These are phyloP conservation scores for Phytopythium kandeliae DNA, from an alignment of 352 stramenopile species.

Conservation along the genomic window DNA sequence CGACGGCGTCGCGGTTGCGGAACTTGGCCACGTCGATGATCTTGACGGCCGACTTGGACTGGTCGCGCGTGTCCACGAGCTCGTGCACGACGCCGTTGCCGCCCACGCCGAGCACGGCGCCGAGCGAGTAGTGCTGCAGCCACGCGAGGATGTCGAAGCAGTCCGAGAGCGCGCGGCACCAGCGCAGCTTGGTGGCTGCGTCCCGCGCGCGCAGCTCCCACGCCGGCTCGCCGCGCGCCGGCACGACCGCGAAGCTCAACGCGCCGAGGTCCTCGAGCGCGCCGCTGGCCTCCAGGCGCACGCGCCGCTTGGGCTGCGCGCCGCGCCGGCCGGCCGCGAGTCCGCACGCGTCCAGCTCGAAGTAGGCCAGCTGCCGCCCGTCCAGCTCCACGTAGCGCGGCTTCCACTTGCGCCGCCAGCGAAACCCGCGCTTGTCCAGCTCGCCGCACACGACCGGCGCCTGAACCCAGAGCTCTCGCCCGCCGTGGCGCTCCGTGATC, in stretches of 20 bases:
- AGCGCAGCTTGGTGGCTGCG: constrained; percentile 43
- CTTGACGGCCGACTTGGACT: constrained; percentile 62
- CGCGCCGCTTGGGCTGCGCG: constrained; percentile 27
- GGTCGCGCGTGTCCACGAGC: constrained; percentile 53
- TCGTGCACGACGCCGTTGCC: constrained; percentile 69
- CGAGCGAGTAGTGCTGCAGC: constrained; percentile 66
- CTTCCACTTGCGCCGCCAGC: constrained; percentile 78
- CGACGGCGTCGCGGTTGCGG: constrained; percentile 57
- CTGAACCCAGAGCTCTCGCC: constrained; percentile 66
- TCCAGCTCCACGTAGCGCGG: constrained; percentile 68
- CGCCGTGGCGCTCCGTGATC: constrained; percentile 71
- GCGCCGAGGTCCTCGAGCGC: constrained; percentile 47
- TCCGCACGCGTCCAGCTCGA: constrained; percentile 22
- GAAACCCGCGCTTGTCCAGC: constrained; percentile 72
- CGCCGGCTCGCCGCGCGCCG: constrained; percentile 40
- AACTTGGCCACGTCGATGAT: constrained; percentile 76
- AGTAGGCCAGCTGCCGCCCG: constrained; percentile 66
- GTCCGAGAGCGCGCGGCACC: constrained; percentile 60
- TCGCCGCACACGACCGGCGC: constrained; percentile 62
- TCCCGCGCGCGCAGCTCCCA: constrained; percentile 58
- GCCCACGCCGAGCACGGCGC: constrained; percentile 57
- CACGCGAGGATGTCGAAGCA: constrained; percentile 76
- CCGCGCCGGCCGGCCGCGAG: background rate
- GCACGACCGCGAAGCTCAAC: constrained; percentile 45
- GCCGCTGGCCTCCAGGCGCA: constrained; percentile 57